Conservation (phyloP, 2,329 filamentous ascomycete species). For the Hysterium pulicare region DNA sequence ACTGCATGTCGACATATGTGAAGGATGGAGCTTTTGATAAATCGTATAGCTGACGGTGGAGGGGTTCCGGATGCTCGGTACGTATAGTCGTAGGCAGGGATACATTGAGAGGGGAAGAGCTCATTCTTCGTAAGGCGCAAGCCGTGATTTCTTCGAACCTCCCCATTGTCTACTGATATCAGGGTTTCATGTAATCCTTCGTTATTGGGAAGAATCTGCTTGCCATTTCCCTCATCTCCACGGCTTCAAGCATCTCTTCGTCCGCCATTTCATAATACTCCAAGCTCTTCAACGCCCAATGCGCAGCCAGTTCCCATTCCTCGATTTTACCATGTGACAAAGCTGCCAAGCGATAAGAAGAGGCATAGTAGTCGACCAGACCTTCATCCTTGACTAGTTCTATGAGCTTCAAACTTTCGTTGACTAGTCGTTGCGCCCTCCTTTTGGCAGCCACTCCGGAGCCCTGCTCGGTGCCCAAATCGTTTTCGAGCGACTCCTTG, state of each 20-base stretch:
- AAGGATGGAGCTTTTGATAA: too few species aligned
- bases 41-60: too few species aligned
- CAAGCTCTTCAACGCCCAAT: slow-evolving; percentile 31
- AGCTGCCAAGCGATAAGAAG: slow-evolving; percentile 29
- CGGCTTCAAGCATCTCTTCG: slow-evolving; percentile 21
- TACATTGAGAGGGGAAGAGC: too few species aligned
- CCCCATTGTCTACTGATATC: too few species aligned
- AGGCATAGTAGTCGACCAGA: slow-evolving; percentile 33
- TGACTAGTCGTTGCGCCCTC: slow-evolving; percentile 23
- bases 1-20: too few species aligned
- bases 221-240: too few species aligned
- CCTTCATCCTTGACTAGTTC: slow-evolving; percentile 32
- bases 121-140: too few species aligned
- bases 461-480: slow-evolving; percentile 21
- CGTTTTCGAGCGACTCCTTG: slow-evolving; percentile 24
- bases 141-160: too few species aligned
- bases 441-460: slow-evolving; percentile 17
- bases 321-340: slow-evolving; percentile 26
- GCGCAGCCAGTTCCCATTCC: slow-evolving; percentile 27
- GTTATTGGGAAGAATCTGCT: too few species aligned
- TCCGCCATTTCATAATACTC: slow-evolving; percentile 28
- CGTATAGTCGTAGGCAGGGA: too few species aligned
- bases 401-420: slow-evolving; percentile 24
- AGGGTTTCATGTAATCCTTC: too few species aligned
- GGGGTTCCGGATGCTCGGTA: too few species aligned